Base-by-base conservation (phyloP, 345 rosid genomes). In the Moringa oleifera region DNA sequence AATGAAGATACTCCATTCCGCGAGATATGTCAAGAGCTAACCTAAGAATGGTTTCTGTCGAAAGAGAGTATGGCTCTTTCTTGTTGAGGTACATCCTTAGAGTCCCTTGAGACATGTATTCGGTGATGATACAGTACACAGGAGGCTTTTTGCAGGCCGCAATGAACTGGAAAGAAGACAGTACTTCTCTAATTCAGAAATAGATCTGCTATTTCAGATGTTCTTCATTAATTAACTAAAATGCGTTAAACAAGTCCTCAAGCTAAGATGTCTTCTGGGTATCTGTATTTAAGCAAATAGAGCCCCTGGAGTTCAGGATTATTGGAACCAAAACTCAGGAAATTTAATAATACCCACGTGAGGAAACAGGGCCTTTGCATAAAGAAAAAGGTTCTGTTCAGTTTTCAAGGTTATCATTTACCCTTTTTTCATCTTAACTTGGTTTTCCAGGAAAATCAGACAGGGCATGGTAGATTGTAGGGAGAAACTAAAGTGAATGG, bases 1-100 rank as follows among this genome's bases (percentile, higher is more conserved):
- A 88, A 73, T 94, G 99, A 81, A 94, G 97, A 75, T 94, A 94
- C 83, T 94, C 97, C 97, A 94, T 94, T 59, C 99, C 99, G n/a
- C 97, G 82, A 18, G 99, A 94, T 54, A 94, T 94, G 67, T 94
- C 99, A 20, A 94, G 88, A 20, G 99, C 97, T 52, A 94, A 74
- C 78, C 99, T 82, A 21, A 94, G 79, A 6, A 90, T 73, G 0
- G 99, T 94, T 57, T 94, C 97, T 12, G 84, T 86, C 17, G 99
- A 94, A 23, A 94, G 92, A 0, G 99, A 94, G 72, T 90, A 83
- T 0, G 99, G 97, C 79, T 83, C 96, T 78, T 94, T 90, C 83
- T 94, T 94, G 89, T 90, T 94, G 15, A 94, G 99, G 65, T 94
- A 94, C 99, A 94, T 90, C 79, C 99, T 75, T 12, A 94, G 85